Conservation (phyloP, 148 eudicot species). For the Amaranthus hypochondriacus region DNA sequence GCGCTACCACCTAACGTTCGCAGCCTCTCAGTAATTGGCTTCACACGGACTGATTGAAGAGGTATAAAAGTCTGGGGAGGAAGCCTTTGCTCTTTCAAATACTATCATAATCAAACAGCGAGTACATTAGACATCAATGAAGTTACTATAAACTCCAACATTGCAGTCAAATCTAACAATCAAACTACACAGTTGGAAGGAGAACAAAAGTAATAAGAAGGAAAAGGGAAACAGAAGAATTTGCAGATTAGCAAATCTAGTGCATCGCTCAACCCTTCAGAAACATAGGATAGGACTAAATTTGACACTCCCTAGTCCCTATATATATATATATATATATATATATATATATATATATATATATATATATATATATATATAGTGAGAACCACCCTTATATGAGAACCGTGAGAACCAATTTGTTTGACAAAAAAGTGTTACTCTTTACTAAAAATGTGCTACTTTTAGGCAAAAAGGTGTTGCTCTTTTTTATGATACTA, state of each 20-base stretch:
- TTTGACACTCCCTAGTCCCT: background rate
- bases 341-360: too few species aligned
- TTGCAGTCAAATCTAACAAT: background rate
- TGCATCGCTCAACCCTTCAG: background rate
- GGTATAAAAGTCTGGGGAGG: conserved; percentile 99
- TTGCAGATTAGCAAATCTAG: background rate
- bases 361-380: too few species aligned
- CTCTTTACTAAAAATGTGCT: too few species aligned
- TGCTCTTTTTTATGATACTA: too few species aligned
- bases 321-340: too few species aligned
- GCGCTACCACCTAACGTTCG: conserved; percentile 83
- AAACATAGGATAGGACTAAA: background rate
- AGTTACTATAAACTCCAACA: background rate
- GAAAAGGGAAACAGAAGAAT: too few species aligned
- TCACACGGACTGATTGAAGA: conserved; percentile 89
- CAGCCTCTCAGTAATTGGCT: conserved; percentile 72
- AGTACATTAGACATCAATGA: conserved; percentile 5
- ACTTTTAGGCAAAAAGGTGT: too few species aligned
- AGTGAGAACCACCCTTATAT: too few species aligned
- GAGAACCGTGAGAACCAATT: too few species aligned
- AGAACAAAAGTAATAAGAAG: background rate
- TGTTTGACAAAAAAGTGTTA: too few species aligned
- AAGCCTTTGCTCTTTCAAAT: conserved; percentile 88
- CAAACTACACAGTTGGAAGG: background rate
- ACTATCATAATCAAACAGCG: conserved; percentile 40